A percentile compares a stretch with the other conserved stretches of the same genome.
phyloP scores from a whole-genome alignment of 371 early-diverging fungal genomes.

The Capillidium rhysosporum region DNA sequence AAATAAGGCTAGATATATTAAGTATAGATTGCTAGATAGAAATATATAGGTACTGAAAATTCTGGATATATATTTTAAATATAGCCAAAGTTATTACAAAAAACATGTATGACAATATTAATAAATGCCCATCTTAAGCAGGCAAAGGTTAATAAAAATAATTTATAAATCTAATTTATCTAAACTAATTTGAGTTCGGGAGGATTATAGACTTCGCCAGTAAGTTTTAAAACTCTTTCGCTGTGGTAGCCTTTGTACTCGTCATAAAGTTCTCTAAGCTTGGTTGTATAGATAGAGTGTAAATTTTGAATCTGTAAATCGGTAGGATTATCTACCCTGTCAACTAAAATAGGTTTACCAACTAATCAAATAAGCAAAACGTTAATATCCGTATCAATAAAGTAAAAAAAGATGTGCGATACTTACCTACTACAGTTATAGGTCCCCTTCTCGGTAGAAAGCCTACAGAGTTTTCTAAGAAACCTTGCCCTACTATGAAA shows the following conservation, averaged over 20 bases:
- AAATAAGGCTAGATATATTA: too few species aligned
- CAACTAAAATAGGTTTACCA: constrained; percentile 38
- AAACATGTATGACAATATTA: too few species aligned
- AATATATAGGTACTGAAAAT: too few species aligned
- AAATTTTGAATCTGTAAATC: constrained; percentile 14
- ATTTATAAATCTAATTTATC: too few species aligned
- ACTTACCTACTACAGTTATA: constrained; percentile 26
- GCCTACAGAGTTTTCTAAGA: constrained; percentile 36
- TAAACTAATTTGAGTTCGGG: too few species aligned
- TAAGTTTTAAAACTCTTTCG: too few species aligned
- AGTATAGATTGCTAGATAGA: too few species aligned
- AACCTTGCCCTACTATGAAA: constrained; percentile 45
- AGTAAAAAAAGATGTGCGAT: not conserved
- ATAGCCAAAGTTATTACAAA: too few species aligned
- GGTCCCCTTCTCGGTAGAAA: constrained; percentile 32
- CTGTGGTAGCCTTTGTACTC: constrained; percentile 26
- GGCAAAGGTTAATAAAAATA: too few species aligned
- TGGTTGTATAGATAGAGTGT: constrained; percentile 4
- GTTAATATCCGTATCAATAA: not conserved
- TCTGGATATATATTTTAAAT: too few species aligned
- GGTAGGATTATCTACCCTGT: constrained; percentile 26
- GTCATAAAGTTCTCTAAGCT: constrained; percentile 32
- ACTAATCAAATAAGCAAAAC: constrained; percentile 12
- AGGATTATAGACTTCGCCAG: too few species aligned
- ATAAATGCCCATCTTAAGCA: too few species aligned